Conservation (phyloP, 2,329 filamentous ascomycete species). For the Pseudogymnoascus sp. region DNA sequence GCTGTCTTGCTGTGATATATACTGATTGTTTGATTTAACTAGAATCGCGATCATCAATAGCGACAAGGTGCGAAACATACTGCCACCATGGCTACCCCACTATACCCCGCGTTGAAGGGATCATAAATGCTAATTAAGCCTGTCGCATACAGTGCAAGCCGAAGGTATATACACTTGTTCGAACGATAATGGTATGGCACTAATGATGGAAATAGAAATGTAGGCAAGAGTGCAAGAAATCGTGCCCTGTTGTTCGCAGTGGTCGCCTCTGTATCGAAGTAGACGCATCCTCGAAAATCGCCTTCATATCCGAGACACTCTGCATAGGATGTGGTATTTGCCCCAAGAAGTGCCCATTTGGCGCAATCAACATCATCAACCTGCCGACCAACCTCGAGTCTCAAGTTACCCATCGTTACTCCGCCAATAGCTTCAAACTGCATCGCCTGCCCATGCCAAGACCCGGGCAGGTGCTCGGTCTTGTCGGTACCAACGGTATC, state of each 20-base stretch:
- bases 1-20: background rate
- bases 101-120: constrained; percentile 20
- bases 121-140: constrained; percentile 33
- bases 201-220: constrained; percentile 65
- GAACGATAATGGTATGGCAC: constrained; percentile 18
- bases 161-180: constrained; percentile 49
- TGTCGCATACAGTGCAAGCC: constrained; percentile 65
- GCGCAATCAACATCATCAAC: constrained; percentile 99
- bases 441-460: constrained; percentile 93
- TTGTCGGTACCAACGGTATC: constrained; percentile 99
- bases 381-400: constrained; percentile 98
- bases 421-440: constrained; percentile 99
- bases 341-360: constrained; percentile 97
- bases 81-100: constrained; percentile 35
- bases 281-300: constrained; percentile 77
- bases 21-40: constrained; percentile 15
- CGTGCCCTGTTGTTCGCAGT: constrained; percentile 92
- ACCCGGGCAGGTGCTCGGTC: constrained; percentile 87
- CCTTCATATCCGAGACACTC: constrained; percentile 93
- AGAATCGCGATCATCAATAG: constrained; percentile 98
- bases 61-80: constrained; percentile 70
- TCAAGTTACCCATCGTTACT: constrained; percentile 96
- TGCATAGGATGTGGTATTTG: constrained; percentile 99
- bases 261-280: constrained; percentile 99
- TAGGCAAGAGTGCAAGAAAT: constrained; percentile 98